A percentile compares a stretch with the other conserved stretches of the same genome.
Evolutionary conservation across 2,329 filamentous ascomycete species (phyloP).

Genomic region (Chrysosphaeria jannelii): DNA sequence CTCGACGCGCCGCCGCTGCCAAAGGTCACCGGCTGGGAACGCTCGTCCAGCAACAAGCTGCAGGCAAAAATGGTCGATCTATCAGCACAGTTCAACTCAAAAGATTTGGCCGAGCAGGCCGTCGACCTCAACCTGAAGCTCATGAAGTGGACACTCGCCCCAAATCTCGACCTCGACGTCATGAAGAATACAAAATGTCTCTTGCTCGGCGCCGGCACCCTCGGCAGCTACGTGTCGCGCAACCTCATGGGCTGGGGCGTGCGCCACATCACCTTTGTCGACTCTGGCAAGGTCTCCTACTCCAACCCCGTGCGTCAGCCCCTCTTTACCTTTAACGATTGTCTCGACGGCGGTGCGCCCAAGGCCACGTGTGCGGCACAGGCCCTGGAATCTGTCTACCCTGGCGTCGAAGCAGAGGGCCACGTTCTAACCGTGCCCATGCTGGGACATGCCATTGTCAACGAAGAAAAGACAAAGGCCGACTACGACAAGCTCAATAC

Average conservation of each 20-base stretch:
- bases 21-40: slow-evolving; percentile 92
- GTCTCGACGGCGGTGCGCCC: slow-evolving; percentile 49
- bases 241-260: slow-evolving; percentile 91
- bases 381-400: slow-evolving; percentile 61
- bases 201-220: slow-evolving; percentile 67
- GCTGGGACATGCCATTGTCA: slow-evolving; percentile 66
- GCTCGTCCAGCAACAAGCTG: slow-evolving; percentile 50
- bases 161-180: slow-evolving; percentile 55
- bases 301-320: slow-evolving; percentile 92
- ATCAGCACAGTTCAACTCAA: slow-evolving; percentile 78
- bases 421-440: slow-evolving; percentile 73
- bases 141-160: slow-evolving; percentile 95
- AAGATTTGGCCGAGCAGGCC: slow-evolving; percentile 63
- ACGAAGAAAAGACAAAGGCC: slow-evolving; percentile 33
- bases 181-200: slow-evolving; percentile 81
- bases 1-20: too few species aligned
- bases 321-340: slow-evolving; percentile 73
- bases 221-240: slow-evolving; percentile 79
- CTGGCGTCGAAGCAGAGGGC: slow-evolving; percentile 57
- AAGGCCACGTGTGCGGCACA: slow-evolving; percentile 63
- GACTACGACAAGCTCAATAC: slow-evolving; percentile 49
- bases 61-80: slow-evolving; percentile 52
- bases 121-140: slow-evolving; percentile 91
- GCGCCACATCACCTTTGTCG: slow-evolving; percentile 79
- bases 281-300: slow-evolving; percentile 78